A percentile compares a stretch with the other conserved stretches of the same genome.
Evolutionary conservation across 805 yeast genomes (phyloP).

Genomic region (Candida ascalaphidarum): DNA sequence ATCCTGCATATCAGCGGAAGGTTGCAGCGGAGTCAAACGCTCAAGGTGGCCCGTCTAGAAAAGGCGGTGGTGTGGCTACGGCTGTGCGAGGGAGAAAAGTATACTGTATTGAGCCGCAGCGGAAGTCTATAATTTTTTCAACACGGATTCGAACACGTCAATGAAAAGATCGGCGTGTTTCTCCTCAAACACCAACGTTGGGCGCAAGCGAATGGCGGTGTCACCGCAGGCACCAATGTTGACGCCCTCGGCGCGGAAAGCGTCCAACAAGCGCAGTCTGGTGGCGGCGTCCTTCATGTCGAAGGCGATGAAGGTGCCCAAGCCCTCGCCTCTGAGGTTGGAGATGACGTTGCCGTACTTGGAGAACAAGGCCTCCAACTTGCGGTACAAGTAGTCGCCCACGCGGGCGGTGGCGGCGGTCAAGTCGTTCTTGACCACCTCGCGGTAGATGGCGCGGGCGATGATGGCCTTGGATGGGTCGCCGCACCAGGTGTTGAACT

Average conservation of each 20-base stretch:
- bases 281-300: constrained; percentile 35
- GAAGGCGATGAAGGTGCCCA: constrained; percentile 63
- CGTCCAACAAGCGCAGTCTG: constrained; percentile 40
- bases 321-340: constrained; percentile 54
- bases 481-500: constrained; percentile 75
- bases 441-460: constrained; percentile 53
- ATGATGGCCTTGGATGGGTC: constrained; percentile 63
- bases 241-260: constrained; percentile 44
- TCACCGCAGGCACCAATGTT: constrained; percentile 68
- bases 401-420: constrained; percentile 40
- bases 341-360: constrained; percentile 33
- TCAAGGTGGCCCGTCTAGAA: too few species aligned
- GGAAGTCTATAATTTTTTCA: too few species aligned
- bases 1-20: too few species aligned
- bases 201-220: constrained; percentile 52
- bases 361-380: constrained; percentile 29
- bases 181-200: constrained; percentile 52
- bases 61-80: too few species aligned
- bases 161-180: constrained; percentile 54
- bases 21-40: too few species aligned
- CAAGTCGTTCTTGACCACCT: constrained; percentile 41
- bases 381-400: constrained; percentile 45
- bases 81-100: too few species aligned
- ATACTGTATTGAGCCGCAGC: too few species aligned
- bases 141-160: constrained; percentile 25